phyloP scores from a whole-genome alignment of 192 early-diverging fungal species.

The Coemansia sp. region DNA sequence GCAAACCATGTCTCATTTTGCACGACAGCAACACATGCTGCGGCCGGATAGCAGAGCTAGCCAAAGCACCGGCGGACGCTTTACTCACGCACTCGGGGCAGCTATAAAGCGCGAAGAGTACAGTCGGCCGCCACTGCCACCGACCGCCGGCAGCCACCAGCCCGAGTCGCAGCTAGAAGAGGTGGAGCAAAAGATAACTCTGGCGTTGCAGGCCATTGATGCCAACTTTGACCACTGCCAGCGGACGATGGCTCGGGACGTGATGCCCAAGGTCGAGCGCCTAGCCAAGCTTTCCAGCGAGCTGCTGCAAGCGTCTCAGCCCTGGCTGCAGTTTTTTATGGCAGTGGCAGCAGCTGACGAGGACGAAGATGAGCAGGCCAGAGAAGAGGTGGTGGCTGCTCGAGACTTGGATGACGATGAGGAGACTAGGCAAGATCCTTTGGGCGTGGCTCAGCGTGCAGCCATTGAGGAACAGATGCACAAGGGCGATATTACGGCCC shows the following conservation, averaged over 20 bases:
- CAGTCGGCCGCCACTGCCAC: constrained; percentile 14
- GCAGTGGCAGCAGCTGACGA: constrained; percentile 43
- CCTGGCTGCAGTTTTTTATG: constrained; percentile 54
- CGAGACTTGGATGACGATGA: constrained; percentile 7
- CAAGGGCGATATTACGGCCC: constrained; percentile 43
- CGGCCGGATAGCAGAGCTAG: constrained; percentile 29
- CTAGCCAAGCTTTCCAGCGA: constrained; percentile 41
- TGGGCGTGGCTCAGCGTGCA: constrained; percentile 22
- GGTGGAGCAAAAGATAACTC: constrained; percentile 52
- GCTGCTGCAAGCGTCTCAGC: constrained; percentile 46
- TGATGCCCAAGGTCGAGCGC: constrained; percentile 48
- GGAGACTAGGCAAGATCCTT: not conserved
- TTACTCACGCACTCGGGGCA: constrained; percentile 32
- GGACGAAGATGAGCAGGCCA: constrained; percentile 1
- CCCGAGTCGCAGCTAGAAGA: constrained; percentile 46
- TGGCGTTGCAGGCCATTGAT: constrained; percentile 47
- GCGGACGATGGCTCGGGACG: constrained; percentile 45
- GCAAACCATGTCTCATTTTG: constrained; percentile 21
- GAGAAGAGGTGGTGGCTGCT: not conserved
- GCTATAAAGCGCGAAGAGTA: constrained; percentile 35
- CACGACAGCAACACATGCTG: constrained; percentile 11
- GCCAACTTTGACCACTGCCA: constrained; percentile 54
- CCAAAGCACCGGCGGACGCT: constrained; percentile 15
- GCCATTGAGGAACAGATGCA: constrained; percentile 32
- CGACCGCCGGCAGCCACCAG: constrained; percentile 1